Evolutionary conservation across 495 filamentous ascomycete genomes (phyloP), one percentile per base, ranked within the genome.

Genomic region (Physcia stellaris): DNA sequence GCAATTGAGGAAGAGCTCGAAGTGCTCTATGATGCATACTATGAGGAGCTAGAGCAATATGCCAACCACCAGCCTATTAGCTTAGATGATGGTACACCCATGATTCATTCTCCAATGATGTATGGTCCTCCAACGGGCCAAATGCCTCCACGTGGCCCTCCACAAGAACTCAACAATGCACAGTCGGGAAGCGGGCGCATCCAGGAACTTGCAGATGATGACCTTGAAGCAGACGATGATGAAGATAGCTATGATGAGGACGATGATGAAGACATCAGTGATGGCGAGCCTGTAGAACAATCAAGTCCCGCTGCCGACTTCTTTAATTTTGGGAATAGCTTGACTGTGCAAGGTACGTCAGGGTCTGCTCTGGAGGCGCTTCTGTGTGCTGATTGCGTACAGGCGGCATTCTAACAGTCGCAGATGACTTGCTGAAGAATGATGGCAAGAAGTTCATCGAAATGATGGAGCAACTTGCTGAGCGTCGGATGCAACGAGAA

Each of bases 371-470:
- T 12, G 15, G 12, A 43, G 15, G 24, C 32, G 23, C 32, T 44
- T 47, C n/a, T n/a, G n/a, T 22, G 55, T 59, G 61, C 59, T 63
- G 56, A 55, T 62, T 60, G 60, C 45, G 43, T 52, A 42, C 65
- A 95, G 87, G 90, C 63, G 92, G 92, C 45, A 95, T 96, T 53
- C 77, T 99, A 52, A 99, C 90, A 39, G 92, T 99, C 48, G 90
- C 90, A 53, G 90, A 99, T 63, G 90, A 99, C 61, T 68, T 99
- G 35, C 70, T 99, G 23, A 94, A 96, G 59, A 99, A 99, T 57
- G 90, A 99, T 56, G 90, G 90, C 54, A 94, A 93, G 59, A 93
- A 94, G 54, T 99, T 99, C 66, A 99, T 99, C 59, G 90, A 99
- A 59, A 96, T 99, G 90, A 99, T 99, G 92, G 90, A 99, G 56